Base-by-base conservation (phyloP, 495 filamentous ascomycete genomes). In the Penicillium pancosmium region DNA sequence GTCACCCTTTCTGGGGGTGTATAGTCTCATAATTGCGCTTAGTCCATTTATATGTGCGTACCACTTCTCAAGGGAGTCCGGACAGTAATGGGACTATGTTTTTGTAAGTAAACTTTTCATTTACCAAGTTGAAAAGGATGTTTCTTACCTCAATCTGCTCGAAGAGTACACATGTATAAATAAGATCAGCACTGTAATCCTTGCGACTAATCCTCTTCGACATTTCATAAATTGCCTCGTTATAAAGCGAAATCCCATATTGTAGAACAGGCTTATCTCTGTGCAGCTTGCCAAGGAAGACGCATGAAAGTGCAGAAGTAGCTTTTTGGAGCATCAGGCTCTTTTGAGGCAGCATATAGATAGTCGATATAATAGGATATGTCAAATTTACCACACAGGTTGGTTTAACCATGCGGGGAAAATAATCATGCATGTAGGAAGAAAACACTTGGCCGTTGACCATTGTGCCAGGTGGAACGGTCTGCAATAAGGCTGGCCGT, bases 11-110 rank as follows among this genome's bases (percentile, higher is more conserved):
- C 18, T 47, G 9, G 53, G 41, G 53, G 23, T 5, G 41, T 55
- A 55, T 40, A 33, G 27, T 35, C n/a, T n/a, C 23, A 55, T 55
- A 48, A 55, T 48, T 23, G 53, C 41, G 53, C 53, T 48, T 9
- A 55, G 53, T 16, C 53, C 53, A 35, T 55, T 41, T 48, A 55
- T 55, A 55, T 55, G 53, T 33, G 53, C 34, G 41, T 44, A 9
- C 27, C 12, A 35, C 47, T 48, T 41, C 21, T 44, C 9, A n/a
- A 48, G n/a, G 7, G 36, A 44, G 15, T 46, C 18, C 19, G 53
- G 53, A 16, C 53, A 55, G 33, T 55, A 41, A 44, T 47, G 41
- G 18, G 7, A 48, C 53, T 55, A 13, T 40, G 3, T 18, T 12
- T 33, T 35, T 15, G 35, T 48, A 31, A 48, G 46, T 54, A n/a